Evolutionary conservation across 1,284 basidiomycete species (phyloP), one percentile per base, ranked within the genome.

Genomic region (Anthracocystis panici-leucophaei): DNA sequence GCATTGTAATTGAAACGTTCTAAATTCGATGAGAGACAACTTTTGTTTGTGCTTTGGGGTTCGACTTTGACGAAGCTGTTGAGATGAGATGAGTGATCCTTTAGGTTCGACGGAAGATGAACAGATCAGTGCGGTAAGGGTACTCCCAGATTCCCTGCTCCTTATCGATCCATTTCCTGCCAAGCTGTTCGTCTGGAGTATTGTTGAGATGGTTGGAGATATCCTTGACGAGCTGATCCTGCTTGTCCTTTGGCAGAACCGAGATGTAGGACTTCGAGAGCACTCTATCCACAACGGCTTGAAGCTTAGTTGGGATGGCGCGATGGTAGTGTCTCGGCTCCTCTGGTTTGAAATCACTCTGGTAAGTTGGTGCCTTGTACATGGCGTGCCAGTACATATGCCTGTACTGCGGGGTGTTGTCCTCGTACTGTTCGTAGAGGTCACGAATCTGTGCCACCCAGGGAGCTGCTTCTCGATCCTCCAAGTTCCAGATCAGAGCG

Each of bases 401-500:
- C 3, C 82, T 77, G 69, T 83, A 84, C 49, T 84, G 82, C 3
- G 81, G 80, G 2, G 77, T 68, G 48, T 68, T 69, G 46, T 77
- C 77, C 31, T 84, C 82, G 54, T 74, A 79, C 53, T 50, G 16
- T 38, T 84, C 82, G 62, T 83, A 84, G 4, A 77, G 54, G 40
- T 83, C 77, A 18, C 82, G 59, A 11, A 82, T 62, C n/a, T 76
- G 51, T 0, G 69, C 80, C 0, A 83, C 79, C 82, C 82, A 84
- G 2, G 68, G 57, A 2, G 82, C 82, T 0, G 77, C 78, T 7
- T 82, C 77, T 27, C 79, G 58, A 61, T 83, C 79, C 57, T 84
- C 82, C 29, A 84, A 52, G 60, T 84, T 84, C 82, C 82, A 84
- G 33, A 83, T 57, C 29, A 84, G 66, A 16, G 81, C 81, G 12